phyloP scores from a whole-genome alignment of 2,329 filamentous ascomycete genomes.

The Scleromitrula shiraiana region DNA sequence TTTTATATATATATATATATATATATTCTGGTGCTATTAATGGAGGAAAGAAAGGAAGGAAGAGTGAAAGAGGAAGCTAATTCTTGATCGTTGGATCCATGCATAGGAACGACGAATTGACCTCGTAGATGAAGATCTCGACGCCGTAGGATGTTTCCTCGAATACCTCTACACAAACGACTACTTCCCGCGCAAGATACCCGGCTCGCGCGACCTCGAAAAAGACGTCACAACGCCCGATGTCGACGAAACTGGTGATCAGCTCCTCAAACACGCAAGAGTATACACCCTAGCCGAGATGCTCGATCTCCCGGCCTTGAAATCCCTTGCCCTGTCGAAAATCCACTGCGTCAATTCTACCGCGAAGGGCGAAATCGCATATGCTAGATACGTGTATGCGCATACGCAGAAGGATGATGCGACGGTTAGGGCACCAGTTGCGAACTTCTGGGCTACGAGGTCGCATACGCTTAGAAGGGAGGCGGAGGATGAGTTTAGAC shows the following conservation, averaged over 20 bases:
- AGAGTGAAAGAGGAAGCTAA: no score
- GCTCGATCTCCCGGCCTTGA: slow-evolving; percentile 60
- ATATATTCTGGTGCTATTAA: not conserved
- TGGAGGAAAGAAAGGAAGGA: no score
- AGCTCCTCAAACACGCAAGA: slow-evolving; percentile 80
- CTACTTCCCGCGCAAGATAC: slow-evolving; percentile 68
- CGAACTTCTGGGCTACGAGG: slow-evolving; percentile 82
- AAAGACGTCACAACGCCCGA: slow-evolving; percentile 54
- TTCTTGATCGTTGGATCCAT: no score
- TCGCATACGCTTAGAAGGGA: slow-evolving; percentile 76
- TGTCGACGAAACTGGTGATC: slow-evolving; percentile 70
- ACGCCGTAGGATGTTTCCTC: slow-evolving; percentile 70
- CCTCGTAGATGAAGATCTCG: slow-evolving; percentile 58
- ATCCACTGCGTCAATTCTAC: slow-evolving; percentile 88
- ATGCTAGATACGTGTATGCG: slow-evolving; percentile 83
- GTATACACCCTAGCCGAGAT: slow-evolving; percentile 84
- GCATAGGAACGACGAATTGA: slow-evolving; percentile 56
- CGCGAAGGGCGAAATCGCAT: slow-evolving; percentile 82
- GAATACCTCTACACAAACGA: slow-evolving; percentile 80
- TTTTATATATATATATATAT: not conserved
- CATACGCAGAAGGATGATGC: slow-evolving; percentile 62
- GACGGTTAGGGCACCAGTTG: slow-evolving; percentile 72
- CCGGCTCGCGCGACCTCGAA: slow-evolving; percentile 60
- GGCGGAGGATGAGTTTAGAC: slow-evolving; percentile 76
- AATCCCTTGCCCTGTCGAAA: slow-evolving; percentile 73